A percentile compares a stretch with the other conserved stretches of the same genome.
Evolutionary conservation across 2,329 filamentous ascomycete species (phyloP).

Genomic region (Cladosporium phlei): DNA sequence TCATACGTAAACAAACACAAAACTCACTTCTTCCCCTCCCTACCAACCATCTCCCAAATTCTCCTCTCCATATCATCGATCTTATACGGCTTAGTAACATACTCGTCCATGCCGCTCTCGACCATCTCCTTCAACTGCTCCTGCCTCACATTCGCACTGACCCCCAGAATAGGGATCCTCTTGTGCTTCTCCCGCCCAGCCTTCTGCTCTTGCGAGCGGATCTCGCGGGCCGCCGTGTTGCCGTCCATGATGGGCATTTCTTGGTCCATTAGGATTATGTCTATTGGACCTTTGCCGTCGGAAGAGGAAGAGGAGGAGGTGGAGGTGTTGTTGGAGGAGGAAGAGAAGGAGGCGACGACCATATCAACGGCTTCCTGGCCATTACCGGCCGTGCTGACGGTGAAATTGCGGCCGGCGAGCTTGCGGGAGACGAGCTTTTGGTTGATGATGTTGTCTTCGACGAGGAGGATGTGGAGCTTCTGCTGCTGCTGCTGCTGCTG

Average conservation of each 20-base stretch:
- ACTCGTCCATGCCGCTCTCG: conserved; percentile 31
- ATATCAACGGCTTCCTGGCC: conserved; percentile 30
- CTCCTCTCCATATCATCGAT: conserved; percentile 7
- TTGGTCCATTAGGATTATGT: conserved; percentile 32
- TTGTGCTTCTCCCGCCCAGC: conserved; percentile 18
- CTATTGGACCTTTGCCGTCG: conserved; percentile 18
- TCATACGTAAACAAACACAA: too few species aligned
- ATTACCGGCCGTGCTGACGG: conserved; percentile 30
- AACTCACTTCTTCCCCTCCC: too few species aligned
- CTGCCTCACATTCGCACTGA: conserved; percentile 32
- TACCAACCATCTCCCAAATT: conserved; percentile 4
- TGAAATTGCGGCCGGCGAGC: conserved; percentile 25
- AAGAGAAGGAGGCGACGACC: conserved; percentile 18
- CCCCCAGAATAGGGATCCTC: conserved; percentile 29
- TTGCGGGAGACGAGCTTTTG: conserved; percentile 29
- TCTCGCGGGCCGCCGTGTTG: conserved; percentile 24
- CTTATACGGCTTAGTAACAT: conserved; percentile 31
- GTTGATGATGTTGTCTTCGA: conserved; percentile 34
- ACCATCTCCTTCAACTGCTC: conserved; percentile 31
- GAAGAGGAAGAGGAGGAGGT: conserved; percentile 15
- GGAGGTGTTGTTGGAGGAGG: conserved; percentile 18
- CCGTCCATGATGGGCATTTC: conserved; percentile 34
- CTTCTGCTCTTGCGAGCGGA: conserved; percentile 24
- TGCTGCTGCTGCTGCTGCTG: too few species aligned
- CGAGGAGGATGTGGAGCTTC: conserved; percentile 27